Base-by-base conservation (phyloP, 208 protist species). In the Wallacemonas collosoma region DNA sequence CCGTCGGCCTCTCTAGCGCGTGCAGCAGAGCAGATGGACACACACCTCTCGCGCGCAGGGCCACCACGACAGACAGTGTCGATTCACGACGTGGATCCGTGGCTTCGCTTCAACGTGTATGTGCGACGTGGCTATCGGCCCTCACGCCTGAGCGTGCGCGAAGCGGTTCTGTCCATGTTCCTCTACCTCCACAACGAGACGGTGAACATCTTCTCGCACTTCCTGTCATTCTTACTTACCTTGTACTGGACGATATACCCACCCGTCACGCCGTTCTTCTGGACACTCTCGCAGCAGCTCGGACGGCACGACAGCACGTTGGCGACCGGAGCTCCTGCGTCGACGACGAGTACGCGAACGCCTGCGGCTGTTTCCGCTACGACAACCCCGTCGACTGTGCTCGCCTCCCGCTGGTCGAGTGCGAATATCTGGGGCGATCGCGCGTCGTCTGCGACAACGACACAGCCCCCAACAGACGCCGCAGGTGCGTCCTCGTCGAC, bases 91-190 rank as follows among this genome's bases (percentile, higher is more conserved):
- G 79, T 91, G 35, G 80, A 84, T 41, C 56, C 66, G 54, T 91
- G 79, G 75, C 75, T 91, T 15, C 88, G 79, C 55, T 93, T 90
- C 68, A 93, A 93, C 75, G 71, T 71, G 9, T 85, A 86, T 68
- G 80, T 93, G 40, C 70, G 76, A 1, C 64, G 75, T 1, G 88
- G 88, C 39, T 93, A 88, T 69, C 85, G 88, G 17, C 85, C 85
- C 1, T 60, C 71, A n/a, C 72, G 51, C n/a, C 70, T 89, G 55
- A 77, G 76, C 54, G 57, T 71, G 12, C 69, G 77, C 4, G 81
- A 83, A 47, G 83, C 83, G 1, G 12, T 89, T 44, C 62, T 60
- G 38, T 90, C 85, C 0, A 60, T 89, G 48, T 79, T 90, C 17
- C 12, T 81, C 26, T 76, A 82, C 43, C 51, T 77, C 17, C 85